A percentile compares a stretch with the other conserved stretches of the same genome.
phyloP scores from a whole-genome alignment of 805 yeast genomes.

The Candida sakaeoensis region DNA sequence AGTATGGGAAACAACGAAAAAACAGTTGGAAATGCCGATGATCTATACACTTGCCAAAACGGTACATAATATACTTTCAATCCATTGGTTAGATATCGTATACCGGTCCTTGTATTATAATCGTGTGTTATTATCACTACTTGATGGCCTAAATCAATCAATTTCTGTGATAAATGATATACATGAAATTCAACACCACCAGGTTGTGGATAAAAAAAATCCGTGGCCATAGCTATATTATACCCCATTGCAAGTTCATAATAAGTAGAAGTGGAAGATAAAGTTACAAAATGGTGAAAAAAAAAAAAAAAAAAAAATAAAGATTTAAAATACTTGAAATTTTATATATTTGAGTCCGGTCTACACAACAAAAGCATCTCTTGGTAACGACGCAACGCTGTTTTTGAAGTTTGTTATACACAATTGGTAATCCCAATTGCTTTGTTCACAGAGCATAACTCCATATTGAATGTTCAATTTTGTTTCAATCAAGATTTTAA shows the following conservation, averaged over 20 bases:
- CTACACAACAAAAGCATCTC: slow-evolving; percentile 39
- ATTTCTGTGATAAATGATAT: slow-evolving; percentile 81
- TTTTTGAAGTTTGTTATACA: slow-evolving; percentile 70
- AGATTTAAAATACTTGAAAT: neutral
- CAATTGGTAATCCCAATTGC: slow-evolving; percentile 72
- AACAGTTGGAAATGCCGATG: slow-evolving; percentile 84
- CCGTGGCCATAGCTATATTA: slow-evolving; percentile 75
- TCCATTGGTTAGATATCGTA: slow-evolving; percentile 83
- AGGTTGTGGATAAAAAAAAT: slow-evolving; percentile 96
- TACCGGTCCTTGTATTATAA: slow-evolving; percentile 77
- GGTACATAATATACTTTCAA: slow-evolving; percentile 92
- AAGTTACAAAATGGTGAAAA: neutral
- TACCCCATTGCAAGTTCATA: slow-evolving; percentile 18
- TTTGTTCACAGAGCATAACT: slow-evolving; percentile 79
- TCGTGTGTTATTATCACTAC: slow-evolving; percentile 88
- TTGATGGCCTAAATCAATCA: slow-evolving; percentile 76
- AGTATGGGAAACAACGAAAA: slow-evolving; percentile 83
- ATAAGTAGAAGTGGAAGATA: neutral
- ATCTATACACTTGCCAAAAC: slow-evolving; percentile 71
- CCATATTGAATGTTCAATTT: slow-evolving; percentile 76
- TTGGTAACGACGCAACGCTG: slow-evolving; percentile 50
- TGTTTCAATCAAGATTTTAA: slow-evolving; percentile 67
- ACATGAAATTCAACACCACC: slow-evolving; percentile 98
- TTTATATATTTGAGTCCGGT: too few species aligned
- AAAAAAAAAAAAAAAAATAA: slow-evolving; percentile 1